Evolutionary conservation across 148 eudicot genomes (phyloP), one percentile per base, ranked within the genome.

Genomic region (Chenopodium suecicum): DNA sequence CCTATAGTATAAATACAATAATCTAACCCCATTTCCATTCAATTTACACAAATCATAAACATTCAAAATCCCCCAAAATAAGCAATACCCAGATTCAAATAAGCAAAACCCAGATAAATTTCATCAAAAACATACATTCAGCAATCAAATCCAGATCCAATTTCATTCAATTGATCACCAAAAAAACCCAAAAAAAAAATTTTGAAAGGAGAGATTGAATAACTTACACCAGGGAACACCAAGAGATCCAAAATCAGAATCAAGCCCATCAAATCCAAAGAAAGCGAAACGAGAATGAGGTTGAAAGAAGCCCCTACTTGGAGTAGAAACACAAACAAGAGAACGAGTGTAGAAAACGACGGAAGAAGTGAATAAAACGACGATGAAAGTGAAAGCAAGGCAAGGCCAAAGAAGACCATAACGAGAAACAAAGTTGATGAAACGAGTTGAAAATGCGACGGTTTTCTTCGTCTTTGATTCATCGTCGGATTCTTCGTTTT

Each of bases 211-310:
- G 56, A 19, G 64, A 32, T n/a, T 34, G 67, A 37, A 19, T 69
- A 78, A 47, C 94, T 88, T 92, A 94, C 98, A 94, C 94, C 95
- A 94, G 64, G 98, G 98, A 73, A 94, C 98, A 70, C 98, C 98
- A 54, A 94, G 94, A 37, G 92, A 88, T 84, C 98, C 98, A 69
- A 91, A 94, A 66, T 94, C 98, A 31, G 98, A 87, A 29, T 92
- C 96, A 58, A 91, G 89, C 1, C 84, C 89, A 50, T 92, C 93
- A 47, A 90, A 87, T 4, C 94, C 94, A 76, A 93, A 91, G 68
- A 89, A 93, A 23, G 86, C 84, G 80, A 89, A 77, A 1, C 96
- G 90, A 11, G 97, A 88, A 71, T 77, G 58, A 37, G 86, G 88
- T 76, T 88, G 90, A 23, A 79, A 66, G 58, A 79, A 81, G 8